Percentiles rank a stretch among this genome's conserved stretches.
Conservation (phyloP, 768 basidiomycete genomes). For the Russula lepida region DNA sequence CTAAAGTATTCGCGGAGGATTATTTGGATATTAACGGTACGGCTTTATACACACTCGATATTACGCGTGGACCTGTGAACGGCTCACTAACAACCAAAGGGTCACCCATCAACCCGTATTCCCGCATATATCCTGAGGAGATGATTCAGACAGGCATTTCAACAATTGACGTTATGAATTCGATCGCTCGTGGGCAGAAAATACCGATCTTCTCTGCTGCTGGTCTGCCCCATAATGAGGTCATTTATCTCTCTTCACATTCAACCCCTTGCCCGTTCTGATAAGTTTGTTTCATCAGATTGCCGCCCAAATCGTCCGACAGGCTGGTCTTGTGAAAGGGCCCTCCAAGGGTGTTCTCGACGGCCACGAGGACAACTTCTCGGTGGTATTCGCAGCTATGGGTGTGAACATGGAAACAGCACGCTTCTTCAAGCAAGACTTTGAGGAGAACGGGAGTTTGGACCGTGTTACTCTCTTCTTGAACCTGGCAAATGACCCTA, state of each 20-base stretch:
- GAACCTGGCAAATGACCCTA: slow-evolving; percentile 97
- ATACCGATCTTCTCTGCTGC: slow-evolving; percentile 99
- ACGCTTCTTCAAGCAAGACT: slow-evolving; percentile 99
- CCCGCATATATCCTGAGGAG: slow-evolving; percentile 99
- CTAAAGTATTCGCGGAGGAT: slow-evolving; percentile 98
- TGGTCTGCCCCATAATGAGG: slow-evolving; percentile 98
- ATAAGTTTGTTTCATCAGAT: slow-evolving; percentile 45
- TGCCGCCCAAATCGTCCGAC: slow-evolving; percentile 99
- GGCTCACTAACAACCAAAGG: slow-evolving; percentile 44
- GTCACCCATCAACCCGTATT: slow-evolving; percentile 95
- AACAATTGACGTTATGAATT: slow-evolving; percentile 96
- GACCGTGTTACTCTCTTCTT: slow-evolving; percentile 98
- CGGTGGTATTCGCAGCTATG: slow-evolving; percentile 99
- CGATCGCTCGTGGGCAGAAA: slow-evolving; percentile 99
- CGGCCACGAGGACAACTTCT: slow-evolving; percentile 99
- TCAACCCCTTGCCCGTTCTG: slow-evolving; percentile 5
- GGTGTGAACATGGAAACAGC: slow-evolving; percentile 99
- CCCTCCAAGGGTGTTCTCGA: slow-evolving; percentile 97
- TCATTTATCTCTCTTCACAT: slow-evolving; percentile 30
- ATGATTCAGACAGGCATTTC: slow-evolving; percentile 99
- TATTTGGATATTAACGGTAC: slow-evolving; percentile 97
- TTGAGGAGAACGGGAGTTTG: slow-evolving; percentile 95
- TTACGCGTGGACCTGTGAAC: background rate
- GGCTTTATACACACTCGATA: slow-evolving; percentile 26
- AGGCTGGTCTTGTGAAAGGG: slow-evolving; percentile 93